Conservation (phyloP, 75 land plant species). For the Pinus taeda region DNA sequence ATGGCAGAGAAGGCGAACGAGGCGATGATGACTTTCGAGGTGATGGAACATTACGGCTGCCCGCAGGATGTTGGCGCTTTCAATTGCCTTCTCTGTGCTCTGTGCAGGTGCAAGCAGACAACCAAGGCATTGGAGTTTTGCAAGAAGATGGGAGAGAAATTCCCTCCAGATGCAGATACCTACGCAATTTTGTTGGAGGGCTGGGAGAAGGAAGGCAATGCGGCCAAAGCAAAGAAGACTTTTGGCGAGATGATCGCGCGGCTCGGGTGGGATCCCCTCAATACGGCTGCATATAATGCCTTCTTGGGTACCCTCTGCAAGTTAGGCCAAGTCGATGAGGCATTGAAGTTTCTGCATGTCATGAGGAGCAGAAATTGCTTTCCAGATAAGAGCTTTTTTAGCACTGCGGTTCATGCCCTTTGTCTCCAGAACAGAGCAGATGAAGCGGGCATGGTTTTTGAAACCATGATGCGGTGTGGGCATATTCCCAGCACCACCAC, state of each 20-base stretch:
- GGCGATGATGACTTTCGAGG: slow-evolving; percentile 17
- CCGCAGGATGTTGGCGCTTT: slow-evolving; percentile 10
- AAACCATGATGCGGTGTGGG: slow-evolving; percentile 13
- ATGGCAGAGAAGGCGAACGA: slow-evolving; percentile 6
- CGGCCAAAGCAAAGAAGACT: slow-evolving; percentile 10
- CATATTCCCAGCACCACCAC: slow-evolving; percentile 18
- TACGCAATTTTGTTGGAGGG: slow-evolving; percentile 16
- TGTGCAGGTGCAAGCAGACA: slow-evolving; percentile 14
- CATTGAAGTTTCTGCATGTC: slow-evolving; percentile 9
- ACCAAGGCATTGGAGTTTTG: slow-evolving; percentile 7
- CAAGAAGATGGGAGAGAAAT: not conserved
- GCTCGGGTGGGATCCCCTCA: slow-evolving; percentile 9
- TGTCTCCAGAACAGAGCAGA: slow-evolving; percentile 1
- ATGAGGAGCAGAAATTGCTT: slow-evolving; percentile 29
- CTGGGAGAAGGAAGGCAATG: slow-evolving; percentile 17
- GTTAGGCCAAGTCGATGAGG: slow-evolving; percentile 8
- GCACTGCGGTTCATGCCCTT: too few species aligned
- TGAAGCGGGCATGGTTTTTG: slow-evolving; percentile 29
- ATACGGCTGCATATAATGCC: slow-evolving; percentile 15
- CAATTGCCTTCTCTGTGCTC: slow-evolving; percentile 14
- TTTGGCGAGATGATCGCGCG: slow-evolving; percentile 4
- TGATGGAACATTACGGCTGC: slow-evolving; percentile 11
- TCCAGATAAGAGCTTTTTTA: slow-evolving; percentile 30
- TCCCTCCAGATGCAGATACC: slow-evolving; percentile 15
- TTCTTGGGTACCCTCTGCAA: slow-evolving; percentile 12